phyloP scores from a whole-genome alignment of 805 yeast genomes.

The Pichia membranifaciens region DNA sequence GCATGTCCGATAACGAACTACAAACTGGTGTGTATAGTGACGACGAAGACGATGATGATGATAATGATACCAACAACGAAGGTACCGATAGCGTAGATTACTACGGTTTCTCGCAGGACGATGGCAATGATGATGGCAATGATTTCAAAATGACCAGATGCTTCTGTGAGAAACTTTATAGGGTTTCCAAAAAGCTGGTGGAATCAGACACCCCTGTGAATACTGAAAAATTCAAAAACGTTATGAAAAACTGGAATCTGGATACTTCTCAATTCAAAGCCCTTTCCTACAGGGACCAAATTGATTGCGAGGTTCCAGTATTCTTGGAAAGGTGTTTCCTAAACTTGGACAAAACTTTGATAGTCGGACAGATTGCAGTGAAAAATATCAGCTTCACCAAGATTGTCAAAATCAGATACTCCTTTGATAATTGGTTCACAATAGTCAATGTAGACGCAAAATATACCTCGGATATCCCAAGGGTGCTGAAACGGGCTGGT shows the following conservation, averaged over 20 bases:
- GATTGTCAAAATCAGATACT: constrained; percentile 61
- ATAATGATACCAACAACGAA: constrained; percentile 23
- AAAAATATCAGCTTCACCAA: constrained; percentile 68
- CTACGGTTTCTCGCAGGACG: constrained; percentile 15
- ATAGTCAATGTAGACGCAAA: constrained; percentile 61
- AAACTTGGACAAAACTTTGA: constrained; percentile 47
- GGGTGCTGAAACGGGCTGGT: constrained; percentile 40
- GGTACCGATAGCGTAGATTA: constrained; percentile 20
- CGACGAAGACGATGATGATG: constrained; percentile 22
- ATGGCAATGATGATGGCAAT: constrained; percentile 24
- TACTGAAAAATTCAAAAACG: constrained; percentile 18
- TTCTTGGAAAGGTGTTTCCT: constrained; percentile 63
- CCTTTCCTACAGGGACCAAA: constrained; percentile 39
- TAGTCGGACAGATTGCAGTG: constrained; percentile 75
- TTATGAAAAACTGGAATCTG: constrained; percentile 39
- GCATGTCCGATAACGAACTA: neutral
- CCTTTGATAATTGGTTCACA: constrained; percentile 75
- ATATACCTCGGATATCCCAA: constrained; percentile 52
- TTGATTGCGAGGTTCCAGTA: constrained; percentile 40
- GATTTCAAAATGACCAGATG: constrained; percentile 14
- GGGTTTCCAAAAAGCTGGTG: constrained; percentile 18
- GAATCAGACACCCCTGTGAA: constrained; percentile 14
- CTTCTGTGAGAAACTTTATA: constrained; percentile 14
- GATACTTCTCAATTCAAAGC: constrained; percentile 37
- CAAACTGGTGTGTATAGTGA: constrained; percentile 24